Evolutionary conservation across 768 basidiomycete genomes (phyloP).

Genomic region (Leccinum obscurum): DNA sequence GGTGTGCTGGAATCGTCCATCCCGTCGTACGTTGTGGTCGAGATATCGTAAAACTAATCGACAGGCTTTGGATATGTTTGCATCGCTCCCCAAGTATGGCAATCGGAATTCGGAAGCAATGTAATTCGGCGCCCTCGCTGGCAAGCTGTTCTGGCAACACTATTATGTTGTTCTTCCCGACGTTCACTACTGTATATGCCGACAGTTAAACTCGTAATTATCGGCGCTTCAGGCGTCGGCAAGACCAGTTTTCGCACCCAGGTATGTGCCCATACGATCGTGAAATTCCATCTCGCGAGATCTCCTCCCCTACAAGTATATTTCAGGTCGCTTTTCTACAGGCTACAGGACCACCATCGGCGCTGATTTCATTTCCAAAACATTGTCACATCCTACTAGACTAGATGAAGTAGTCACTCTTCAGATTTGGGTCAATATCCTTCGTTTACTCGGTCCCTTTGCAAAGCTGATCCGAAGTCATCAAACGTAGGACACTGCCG

Average conservation of each 20-base stretch:
- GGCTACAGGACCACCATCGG: conserved; percentile 86
- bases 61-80: neutral
- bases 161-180: conserved; percentile 16
- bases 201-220: conserved; percentile 78
- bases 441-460: conserved; percentile 1
- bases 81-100: conserved; percentile 11
- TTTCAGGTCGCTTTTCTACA: conserved; percentile 71
- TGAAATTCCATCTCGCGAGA: neutral
- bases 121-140: neutral
- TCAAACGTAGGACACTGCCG: conserved; percentile 68
- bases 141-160: neutral
- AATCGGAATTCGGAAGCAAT: neutral
- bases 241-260: conserved; percentile 80
- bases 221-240: conserved; percentile 83
- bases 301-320: conserved; percentile 51
- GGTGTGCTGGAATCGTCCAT: conserved; percentile 31
- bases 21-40: neutral
- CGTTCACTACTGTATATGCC: conserved; percentile 44
- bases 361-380: conserved; percentile 84
- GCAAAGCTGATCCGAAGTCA: conserved; percentile 6
- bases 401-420: conserved; percentile 60
- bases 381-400: conserved; percentile 57
- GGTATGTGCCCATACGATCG: conserved; percentile 40
- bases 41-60: neutral
- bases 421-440: conserved; percentile 60